Conservation (phyloP, 495 filamentous ascomycete species). For the Viridothelium virens region DNA sequence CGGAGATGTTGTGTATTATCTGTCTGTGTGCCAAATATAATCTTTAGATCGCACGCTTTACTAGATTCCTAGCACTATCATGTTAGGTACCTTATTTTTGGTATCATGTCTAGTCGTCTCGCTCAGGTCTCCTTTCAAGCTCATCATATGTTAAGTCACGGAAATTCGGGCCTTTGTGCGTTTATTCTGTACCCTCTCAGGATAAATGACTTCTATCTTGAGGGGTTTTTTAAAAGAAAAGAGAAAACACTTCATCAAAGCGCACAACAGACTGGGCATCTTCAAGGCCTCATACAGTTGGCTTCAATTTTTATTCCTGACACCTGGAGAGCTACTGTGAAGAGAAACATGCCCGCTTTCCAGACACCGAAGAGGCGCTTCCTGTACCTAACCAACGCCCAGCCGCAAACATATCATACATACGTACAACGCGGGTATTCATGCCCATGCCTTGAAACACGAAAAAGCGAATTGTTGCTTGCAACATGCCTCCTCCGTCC, state of each 20-base stretch:
- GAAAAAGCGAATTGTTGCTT: not conserved
- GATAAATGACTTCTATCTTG: not conserved
- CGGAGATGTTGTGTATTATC: too few relatives aligned
- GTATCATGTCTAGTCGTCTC: too few relatives aligned
- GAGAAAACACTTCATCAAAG: not conserved
- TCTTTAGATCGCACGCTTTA: too few relatives aligned
- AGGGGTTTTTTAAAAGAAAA: too few relatives aligned
- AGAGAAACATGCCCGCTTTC: conserved; percentile 3
- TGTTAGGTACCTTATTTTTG: too few relatives aligned
- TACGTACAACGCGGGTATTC: conserved; percentile 10
- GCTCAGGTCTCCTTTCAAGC: too few relatives aligned
- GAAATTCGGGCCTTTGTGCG: too few relatives aligned
- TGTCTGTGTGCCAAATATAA: too few relatives aligned
- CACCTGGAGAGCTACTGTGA: not conserved
- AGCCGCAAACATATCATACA: conserved; percentile 3
- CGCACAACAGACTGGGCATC: not conserved
- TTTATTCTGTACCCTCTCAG: too few relatives aligned
- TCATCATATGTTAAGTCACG: too few relatives aligned
- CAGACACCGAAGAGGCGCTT: conserved; percentile 1
- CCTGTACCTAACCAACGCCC: conserved; percentile 6
- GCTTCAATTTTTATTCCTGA: not conserved
- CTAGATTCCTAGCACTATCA: too few relatives aligned
- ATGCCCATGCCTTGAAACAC: not conserved
- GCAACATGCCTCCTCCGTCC: not conserved
- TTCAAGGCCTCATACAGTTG: not conserved